These are phyloP conservation scores for Nannochloropsis granulata DNA, from an alignment of 108 stramenopile genomes.

Conservation along the genomic window DNA sequence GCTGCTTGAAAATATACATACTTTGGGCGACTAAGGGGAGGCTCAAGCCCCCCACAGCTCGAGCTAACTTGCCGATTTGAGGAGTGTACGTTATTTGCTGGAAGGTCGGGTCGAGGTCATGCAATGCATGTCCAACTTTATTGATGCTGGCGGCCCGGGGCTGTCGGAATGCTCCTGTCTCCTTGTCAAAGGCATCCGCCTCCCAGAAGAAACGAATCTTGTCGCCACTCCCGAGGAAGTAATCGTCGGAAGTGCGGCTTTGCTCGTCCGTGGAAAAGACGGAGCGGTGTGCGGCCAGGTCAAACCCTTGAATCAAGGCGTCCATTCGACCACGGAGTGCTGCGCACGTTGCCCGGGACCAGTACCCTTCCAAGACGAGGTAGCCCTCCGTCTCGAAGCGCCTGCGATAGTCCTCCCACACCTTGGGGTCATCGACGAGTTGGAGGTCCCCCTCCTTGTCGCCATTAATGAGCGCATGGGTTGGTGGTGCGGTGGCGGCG, in stretches of 20 bases:
- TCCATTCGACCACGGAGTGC: slow-evolving; percentile 18
- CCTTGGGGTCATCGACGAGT: not conserved
- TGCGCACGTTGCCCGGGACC: slow-evolving; percentile 9
- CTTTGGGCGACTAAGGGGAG: slow-evolving; percentile 27
- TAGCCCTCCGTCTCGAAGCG: slow-evolving; percentile 17
- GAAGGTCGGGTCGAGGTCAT: slow-evolving; percentile 33
- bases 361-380: slow-evolving; percentile 10
- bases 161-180: slow-evolving; percentile 9
- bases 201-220: slow-evolving; percentile 38
- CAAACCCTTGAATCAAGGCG: slow-evolving; percentile 3
- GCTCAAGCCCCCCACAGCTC: slow-evolving; percentile 15
- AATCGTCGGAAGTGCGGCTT: slow-evolving; percentile 26
- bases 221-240: slow-evolving; percentile 33
- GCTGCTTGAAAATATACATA: slow-evolving; percentile 48
- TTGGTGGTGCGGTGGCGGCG: no score
- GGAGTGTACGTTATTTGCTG: slow-evolving; percentile 24
- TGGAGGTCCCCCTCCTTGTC: no score
- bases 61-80: slow-evolving; percentile 25
- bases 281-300: slow-evolving; percentile 21
- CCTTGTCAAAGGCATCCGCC: slow-evolving; percentile 21
- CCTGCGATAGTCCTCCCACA: not conserved
- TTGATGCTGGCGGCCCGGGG: slow-evolving; percentile 26
- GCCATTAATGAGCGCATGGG: no score
- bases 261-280: slow-evolving; percentile 29
- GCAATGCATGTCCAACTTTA: slow-evolving; percentile 41